Evolutionary conservation across 2,329 filamentous ascomycete genomes (phyloP).

Genomic region (Epichloe amarillans): DNA sequence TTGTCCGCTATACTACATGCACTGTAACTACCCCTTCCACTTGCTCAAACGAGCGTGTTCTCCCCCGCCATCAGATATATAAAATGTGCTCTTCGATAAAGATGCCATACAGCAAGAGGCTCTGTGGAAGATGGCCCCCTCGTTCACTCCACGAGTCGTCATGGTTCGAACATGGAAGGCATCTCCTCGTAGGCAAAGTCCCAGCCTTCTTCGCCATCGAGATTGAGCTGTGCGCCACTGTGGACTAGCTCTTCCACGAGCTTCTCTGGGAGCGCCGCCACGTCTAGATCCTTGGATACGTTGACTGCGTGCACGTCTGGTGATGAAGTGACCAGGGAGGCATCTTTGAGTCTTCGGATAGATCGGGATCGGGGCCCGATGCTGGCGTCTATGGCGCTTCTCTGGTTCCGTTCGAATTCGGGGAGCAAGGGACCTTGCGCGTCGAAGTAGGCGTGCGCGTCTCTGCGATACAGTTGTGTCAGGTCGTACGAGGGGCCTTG

Average conservation of each 20-base stretch:
- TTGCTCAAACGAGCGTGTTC: too few relatives aligned
- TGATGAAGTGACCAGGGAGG: neutral
- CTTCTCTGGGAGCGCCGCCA: slow-evolving; percentile 9
- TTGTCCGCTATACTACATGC: neutral
- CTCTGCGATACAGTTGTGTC: slow-evolving; percentile 31
- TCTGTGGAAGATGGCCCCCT: too few relatives aligned
- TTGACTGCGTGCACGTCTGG: slow-evolving; percentile 13
- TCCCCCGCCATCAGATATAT: too few relatives aligned
- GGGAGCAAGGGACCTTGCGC: slow-evolving; percentile 30
- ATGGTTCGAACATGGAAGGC: neutral
- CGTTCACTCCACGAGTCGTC: neutral
- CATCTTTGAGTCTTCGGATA: slow-evolving; percentile 14
- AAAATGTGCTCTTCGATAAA: too few relatives aligned
- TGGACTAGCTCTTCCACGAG: slow-evolving; percentile 11
- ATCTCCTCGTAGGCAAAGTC: slow-evolving; percentile 20
- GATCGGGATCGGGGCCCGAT: slow-evolving; percentile 12
- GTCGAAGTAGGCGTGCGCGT: slow-evolving; percentile 35
- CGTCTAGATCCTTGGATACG: slow-evolving; percentile 16
- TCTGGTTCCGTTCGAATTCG: slow-evolving; percentile 30
- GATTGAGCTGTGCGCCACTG: slow-evolving; percentile 15
- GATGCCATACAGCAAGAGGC: too few relatives aligned
- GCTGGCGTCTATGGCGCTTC: slow-evolving; percentile 21
- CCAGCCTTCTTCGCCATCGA: slow-evolving; percentile 20
- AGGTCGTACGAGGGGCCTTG: slow-evolving; percentile 39
- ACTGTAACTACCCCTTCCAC: too few relatives aligned